Evolutionary conservation across 768 basidiomycete genomes (phyloP).

Genomic region (Auricularia cornea): DNA sequence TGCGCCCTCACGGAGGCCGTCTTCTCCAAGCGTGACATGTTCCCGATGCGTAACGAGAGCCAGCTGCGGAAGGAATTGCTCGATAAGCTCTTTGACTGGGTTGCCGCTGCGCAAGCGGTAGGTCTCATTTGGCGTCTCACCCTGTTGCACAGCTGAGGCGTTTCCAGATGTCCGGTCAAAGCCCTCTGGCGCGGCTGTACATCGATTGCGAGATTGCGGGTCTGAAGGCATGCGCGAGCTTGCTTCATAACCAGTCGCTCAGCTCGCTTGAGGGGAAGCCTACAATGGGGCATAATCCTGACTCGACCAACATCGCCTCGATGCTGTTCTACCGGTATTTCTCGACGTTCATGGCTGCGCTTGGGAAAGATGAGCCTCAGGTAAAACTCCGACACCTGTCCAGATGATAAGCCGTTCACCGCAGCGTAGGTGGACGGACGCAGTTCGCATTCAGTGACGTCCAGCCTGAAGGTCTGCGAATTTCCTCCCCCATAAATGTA

Average conservation of each 20-base stretch:
- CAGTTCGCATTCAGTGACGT: background rate
- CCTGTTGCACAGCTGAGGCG: background rate
- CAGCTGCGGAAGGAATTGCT: constrained; percentile 59
- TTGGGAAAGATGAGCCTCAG: background rate
- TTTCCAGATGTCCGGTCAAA: background rate
- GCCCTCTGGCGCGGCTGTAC: background rate
- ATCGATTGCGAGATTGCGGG: constrained; percentile 46
- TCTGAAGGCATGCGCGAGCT: constrained; percentile 60
- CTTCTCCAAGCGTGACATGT: constrained; percentile 50
- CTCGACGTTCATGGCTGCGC: constrained; percentile 12
- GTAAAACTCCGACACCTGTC: background rate
- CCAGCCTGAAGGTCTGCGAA: background rate
- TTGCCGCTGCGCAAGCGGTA: constrained; percentile 46
- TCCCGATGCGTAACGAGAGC: constrained; percentile 61
- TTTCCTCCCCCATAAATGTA: background rate
- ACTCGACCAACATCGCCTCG: constrained; percentile 32
- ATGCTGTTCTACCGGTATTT: constrained; percentile 70
- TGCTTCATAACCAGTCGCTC: constrained; percentile 69
- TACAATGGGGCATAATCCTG: background rate
- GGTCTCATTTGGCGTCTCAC: constrained; percentile 13
- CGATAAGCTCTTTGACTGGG: constrained; percentile 74
- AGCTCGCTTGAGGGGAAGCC: constrained; percentile 44
- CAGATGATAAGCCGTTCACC: background rate
- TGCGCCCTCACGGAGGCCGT: constrained; percentile 63
- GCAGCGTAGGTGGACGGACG: background rate